Conservation (phyloP, 164 flowering plant genomes). For the Echeveria elegans region DNA sequence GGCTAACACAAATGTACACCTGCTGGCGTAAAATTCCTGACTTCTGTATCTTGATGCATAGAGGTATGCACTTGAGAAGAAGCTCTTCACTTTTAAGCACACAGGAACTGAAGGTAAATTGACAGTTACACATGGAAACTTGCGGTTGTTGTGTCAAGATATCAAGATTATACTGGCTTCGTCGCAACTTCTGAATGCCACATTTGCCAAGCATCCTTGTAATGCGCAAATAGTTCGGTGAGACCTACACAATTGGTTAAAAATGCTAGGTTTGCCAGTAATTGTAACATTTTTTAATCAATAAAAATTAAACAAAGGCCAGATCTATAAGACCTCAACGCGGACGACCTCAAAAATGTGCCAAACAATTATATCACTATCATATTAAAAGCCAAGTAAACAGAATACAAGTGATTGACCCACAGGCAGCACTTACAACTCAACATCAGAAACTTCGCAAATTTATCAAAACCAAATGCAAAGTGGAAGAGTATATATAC, state of each 20-base stretch:
- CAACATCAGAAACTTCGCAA: not conserved
- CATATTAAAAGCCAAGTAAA: too few species aligned
- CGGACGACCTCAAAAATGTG: too few species aligned
- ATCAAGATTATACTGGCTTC: constrained; percentile 25
- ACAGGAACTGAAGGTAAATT: not conserved
- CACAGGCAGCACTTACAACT: not conserved
- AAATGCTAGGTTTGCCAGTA: not conserved
- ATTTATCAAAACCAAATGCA: not conserved
- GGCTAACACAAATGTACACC: not conserved
- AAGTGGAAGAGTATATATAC: not conserved
- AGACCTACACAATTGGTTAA: constrained; percentile 49
- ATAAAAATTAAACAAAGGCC: not conserved
- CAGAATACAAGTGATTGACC: not conserved
- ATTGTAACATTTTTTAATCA: not conserved
- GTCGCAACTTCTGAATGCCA: constrained; percentile 75
- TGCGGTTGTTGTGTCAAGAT: not conserved
- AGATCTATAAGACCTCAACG: too few species aligned
- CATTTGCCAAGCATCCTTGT: constrained; percentile 79
- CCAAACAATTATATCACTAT: too few species aligned
- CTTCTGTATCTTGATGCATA: not conserved
- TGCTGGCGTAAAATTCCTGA: not conserved
- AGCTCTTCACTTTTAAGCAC: not conserved
- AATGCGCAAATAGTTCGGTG: constrained; percentile 72
- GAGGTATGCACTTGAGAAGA: not conserved
- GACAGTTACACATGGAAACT: not conserved